Percentiles rank a stretch among this genome's conserved stretches.
phyloP scores from a whole-genome alignment of 768 basidiomycete species.

The Exidia glandulosa region DNA sequence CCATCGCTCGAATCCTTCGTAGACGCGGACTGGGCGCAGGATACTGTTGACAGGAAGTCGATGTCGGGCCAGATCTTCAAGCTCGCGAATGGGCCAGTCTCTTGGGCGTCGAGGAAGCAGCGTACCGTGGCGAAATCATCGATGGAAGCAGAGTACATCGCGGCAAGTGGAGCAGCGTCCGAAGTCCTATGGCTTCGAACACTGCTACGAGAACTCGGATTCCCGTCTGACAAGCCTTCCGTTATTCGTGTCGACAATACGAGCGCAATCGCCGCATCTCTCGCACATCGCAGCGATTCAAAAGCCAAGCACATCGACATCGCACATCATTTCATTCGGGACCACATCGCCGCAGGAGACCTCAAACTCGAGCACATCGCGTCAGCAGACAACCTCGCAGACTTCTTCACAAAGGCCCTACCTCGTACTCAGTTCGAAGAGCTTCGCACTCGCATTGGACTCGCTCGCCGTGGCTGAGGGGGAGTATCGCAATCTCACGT shows the following conservation, averaged over 20 bases:
- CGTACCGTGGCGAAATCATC: conserved; percentile 11
- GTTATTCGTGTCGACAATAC: conserved; percentile 10
- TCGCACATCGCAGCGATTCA: conserved; percentile 17
- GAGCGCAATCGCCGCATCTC: conserved; percentile 13
- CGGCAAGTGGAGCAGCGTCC: conserved; percentile 4
- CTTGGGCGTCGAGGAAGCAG: conserved; percentile 13
- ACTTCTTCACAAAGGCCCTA: conserved; percentile 31
- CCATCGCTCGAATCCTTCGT: neutral
- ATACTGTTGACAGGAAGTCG: conserved; percentile 8
- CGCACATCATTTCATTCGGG: conserved; percentile 26
- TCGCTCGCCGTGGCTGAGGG: conserved; percentile 3
- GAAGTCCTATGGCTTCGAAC: neutral
- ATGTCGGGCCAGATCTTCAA: conserved; percentile 12
- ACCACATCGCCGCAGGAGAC: conserved; percentile 14
- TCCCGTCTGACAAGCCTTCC: conserved; percentile 1
- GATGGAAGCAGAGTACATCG: conserved; percentile 15
- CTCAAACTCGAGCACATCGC: conserved; percentile 20
- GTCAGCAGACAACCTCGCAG: conserved; percentile 24
- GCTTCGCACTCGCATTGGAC: neutral
- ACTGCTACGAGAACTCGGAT: neutral
- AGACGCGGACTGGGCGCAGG: conserved; percentile 14
- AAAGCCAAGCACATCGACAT: conserved; percentile 29
- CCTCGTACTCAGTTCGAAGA: neutral
- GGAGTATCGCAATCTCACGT: no score
- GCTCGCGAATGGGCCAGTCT: conserved; percentile 8